Base-by-base conservation (phyloP, 2,329 filamentous ascomycete genomes). In the Aspergillus ochraceus region DNA sequence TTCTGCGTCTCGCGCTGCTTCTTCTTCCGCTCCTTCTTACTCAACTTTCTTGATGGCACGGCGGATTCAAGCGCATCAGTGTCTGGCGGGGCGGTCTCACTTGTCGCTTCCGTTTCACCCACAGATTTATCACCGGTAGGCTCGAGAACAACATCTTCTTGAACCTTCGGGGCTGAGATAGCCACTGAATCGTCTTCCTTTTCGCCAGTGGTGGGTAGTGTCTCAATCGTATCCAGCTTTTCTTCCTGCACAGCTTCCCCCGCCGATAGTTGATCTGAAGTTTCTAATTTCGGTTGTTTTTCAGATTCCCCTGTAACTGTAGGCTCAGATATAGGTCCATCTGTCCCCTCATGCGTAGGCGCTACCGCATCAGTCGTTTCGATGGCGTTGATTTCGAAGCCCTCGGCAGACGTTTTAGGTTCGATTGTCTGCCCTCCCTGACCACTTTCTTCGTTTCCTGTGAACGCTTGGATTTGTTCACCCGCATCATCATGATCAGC, bases 21-120 rank as follows among this genome's bases (percentile, higher is more conserved):
- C 55, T 70, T 68, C 56, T 71, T 66, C 58, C 65, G 70, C 36
- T 71, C 62, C 32, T 71, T 72, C 54, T 72, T 71, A 60, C 64
- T 69, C 55, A 64, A 52, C 32, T 70, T 68, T 42, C 60, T 65
- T 19, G 60, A 59, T 8, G 60, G 26, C 1, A 52, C 30, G 6
- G 58, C 29, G 12, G 54, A 30, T 42, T 65, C 63, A 12, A 19
- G 26, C 14, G 57, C 36, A 32, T 60, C 63, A 4, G 52, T 17
- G 4, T 62, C 46, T 5, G 52, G 30, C 17, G 36, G 24, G 30
- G 55, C 54, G 19, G 53, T 58, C 14, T 61, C 49, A 11, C 24
- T 49, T 22, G 57, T 19, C 17, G 62, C 52, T 22, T 39, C 10
- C 24, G 24, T 26, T 19, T n/a, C 29, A 51, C 49, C 29, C 20